Conservation (phyloP, 2,329 filamentous ascomycete species). For the Hysterium pulicare region DNA sequence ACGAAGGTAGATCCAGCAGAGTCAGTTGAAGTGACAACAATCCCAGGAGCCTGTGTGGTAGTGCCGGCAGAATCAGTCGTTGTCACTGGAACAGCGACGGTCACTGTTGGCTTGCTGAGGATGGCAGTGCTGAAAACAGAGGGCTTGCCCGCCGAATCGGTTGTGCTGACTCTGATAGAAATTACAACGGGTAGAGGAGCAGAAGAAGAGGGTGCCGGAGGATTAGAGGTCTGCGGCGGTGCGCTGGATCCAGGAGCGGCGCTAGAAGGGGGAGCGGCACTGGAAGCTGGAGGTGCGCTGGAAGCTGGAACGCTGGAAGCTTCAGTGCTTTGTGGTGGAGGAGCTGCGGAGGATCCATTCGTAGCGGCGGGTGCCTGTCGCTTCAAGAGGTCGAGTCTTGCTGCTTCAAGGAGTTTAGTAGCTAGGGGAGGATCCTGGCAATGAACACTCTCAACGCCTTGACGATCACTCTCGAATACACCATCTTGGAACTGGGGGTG, state of each 20-base stretch:
- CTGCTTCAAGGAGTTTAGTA: slow-evolving; percentile 61
- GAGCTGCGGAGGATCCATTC: slow-evolving; percentile 20
- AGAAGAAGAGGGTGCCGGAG: slow-evolving; percentile 5
- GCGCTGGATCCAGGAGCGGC: not conserved
- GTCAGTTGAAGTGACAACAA: slow-evolving; percentile 39
- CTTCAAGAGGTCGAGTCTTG: slow-evolving; percentile 49
- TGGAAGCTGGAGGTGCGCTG: slow-evolving; percentile 3
- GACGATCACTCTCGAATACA: slow-evolving; percentile 62
- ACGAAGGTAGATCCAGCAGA: slow-evolving; percentile 36
- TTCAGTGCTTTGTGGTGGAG: slow-evolving; percentile 8
- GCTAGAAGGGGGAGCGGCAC: slow-evolving; percentile 1
- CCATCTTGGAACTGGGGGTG: slow-evolving; percentile 65
- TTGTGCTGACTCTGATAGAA: slow-evolving; percentile 38
- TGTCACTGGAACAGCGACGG: slow-evolving; percentile 35
- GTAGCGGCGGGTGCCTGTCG: slow-evolving; percentile 31
- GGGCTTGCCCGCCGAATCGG: slow-evolving; percentile 33
- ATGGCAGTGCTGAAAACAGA: slow-evolving; percentile 38
- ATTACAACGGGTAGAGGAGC: slow-evolving; percentile 33
- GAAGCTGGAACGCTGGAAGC: slow-evolving; percentile 7
- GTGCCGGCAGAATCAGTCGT: slow-evolving; percentile 41
- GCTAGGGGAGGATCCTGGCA: slow-evolving; percentile 60
- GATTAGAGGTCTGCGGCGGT: slow-evolving; percentile 1
- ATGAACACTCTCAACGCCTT: slow-evolving; percentile 62
- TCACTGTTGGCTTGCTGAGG: slow-evolving; percentile 39
- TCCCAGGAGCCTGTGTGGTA: slow-evolving; percentile 36